Conservation (phyloP, 495 filamentous ascomycete species). For the Elasticomyces elasticus region DNA sequence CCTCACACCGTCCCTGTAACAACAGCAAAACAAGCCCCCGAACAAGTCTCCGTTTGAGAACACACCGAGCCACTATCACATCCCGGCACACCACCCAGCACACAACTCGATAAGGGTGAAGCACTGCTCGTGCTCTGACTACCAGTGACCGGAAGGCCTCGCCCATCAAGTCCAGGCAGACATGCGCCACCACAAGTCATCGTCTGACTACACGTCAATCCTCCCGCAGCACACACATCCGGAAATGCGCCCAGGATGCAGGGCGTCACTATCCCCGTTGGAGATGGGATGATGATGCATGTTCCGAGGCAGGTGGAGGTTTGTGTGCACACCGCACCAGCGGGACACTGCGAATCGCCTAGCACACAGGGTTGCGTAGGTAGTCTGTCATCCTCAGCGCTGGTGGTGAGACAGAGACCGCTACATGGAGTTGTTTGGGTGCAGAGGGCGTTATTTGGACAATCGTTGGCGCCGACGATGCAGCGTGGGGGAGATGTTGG, state of each 20-base stretch:
- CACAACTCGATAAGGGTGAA: not conserved
- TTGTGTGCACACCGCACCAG: not conserved
- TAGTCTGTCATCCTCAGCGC: not conserved
- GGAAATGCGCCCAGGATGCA: not conserved
- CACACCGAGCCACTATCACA: not conserved
- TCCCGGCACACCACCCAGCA: not conserved
- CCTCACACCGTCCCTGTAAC: no score
- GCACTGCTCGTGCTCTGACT: not conserved
- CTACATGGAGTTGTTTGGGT: not conserved
- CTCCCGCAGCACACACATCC: not conserved
- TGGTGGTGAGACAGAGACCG: not conserved
- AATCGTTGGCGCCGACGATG: not conserved
- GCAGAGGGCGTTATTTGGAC: not conserved
- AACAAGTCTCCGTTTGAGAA: not conserved
- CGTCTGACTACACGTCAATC: not conserved
- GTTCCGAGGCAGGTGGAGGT: not conserved
- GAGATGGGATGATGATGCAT: not conserved
- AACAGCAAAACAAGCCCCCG: not conserved
- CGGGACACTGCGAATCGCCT: not conserved
- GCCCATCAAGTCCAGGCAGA: not conserved
- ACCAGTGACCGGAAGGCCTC: not conserved
- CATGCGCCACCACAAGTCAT: not conserved
- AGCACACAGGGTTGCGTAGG: not conserved
- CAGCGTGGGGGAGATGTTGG: not conserved
- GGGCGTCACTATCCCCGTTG: not conserved